These are phyloP conservation scores for Podospora pseudopauciseta DNA, from an alignment of 495 filamentous ascomycete species.

Conservation along the genomic window DNA sequence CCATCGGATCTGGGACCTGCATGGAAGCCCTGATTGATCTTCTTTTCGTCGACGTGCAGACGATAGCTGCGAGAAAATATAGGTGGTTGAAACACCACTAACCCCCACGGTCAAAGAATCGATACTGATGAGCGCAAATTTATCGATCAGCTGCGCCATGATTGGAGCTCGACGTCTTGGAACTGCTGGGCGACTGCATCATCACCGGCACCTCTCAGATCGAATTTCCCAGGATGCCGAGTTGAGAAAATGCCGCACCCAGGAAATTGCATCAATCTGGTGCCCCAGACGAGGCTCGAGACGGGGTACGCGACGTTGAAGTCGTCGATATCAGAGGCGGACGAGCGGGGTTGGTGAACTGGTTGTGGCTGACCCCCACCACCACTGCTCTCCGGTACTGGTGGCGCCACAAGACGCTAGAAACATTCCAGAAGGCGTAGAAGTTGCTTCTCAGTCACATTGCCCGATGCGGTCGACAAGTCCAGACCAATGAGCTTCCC, in stretches of 20 bases:
- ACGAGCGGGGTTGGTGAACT: not conserved
- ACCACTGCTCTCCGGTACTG: slow-evolving; percentile 1
- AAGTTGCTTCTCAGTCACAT: slow-evolving; percentile 14
- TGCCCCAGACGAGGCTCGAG: not conserved
- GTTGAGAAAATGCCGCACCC: slow-evolving; percentile 9
- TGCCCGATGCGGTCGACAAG: slow-evolving; percentile 22
- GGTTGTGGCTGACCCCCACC: not conserved
- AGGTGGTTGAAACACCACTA: not conserved
- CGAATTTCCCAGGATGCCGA: not conserved
- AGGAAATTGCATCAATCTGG: slow-evolving; percentile 1
- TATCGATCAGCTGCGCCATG: not conserved
- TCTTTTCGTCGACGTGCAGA: slow-evolving; percentile 6
- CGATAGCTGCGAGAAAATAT: not conserved
- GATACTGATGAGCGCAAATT: slow-evolving; percentile 3
- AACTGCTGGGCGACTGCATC: not conserved
- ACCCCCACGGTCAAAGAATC: not conserved
- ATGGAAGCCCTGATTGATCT: not conserved
- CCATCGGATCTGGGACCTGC: slow-evolving; percentile 4
- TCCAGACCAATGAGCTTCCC: slow-evolving; percentile 26
- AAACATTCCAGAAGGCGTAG: slow-evolving; percentile 43
- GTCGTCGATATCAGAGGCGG: not conserved
- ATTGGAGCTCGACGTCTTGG: not conserved
- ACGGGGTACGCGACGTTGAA: not conserved
- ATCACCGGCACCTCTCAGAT: not conserved
- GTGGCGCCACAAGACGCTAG: slow-evolving; percentile 24